Base-by-base conservation (phyloP, 176 grass and related monocot genomes). In the Bromus sterilis region DNA sequence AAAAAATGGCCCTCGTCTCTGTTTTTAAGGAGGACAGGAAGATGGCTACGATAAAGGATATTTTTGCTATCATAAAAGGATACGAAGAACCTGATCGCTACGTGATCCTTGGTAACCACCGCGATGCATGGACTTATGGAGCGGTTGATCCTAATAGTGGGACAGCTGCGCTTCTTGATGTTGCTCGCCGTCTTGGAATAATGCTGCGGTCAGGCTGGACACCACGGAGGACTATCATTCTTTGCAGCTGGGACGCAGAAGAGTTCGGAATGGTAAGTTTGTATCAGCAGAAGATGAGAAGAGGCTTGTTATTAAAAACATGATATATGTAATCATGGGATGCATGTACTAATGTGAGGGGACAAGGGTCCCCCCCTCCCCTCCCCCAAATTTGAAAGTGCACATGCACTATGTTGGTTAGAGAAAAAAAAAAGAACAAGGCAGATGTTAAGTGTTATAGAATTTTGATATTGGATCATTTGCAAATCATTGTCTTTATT, bases 191-290 rank as follows among this genome's bases (percentile, higher is more conserved):
- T 59, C 84, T 91, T 82, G 95, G 95, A 81, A 65, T 78, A 77
- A 91, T 98, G 86, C 66, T 98, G 70, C 83, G 37, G 36, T 89
- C 90, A 51, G 95, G 95, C 48, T 98, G 95, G 95, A 95, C 56
- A 81, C 92, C 92, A 73, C 86, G 79, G 82, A 91, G 95, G 84
- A 93, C 90, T 34, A 93, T 98, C 66, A 88, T 98, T 84, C 79
- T 98, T 69, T 95, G 87, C 82, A 98, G 95, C 56, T 98, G 95
- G 95, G 95, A 98, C 14, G 95, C 88, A 0, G 95, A 98, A 86
- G 95, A 98, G 74, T 98, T 98, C 84, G 95, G 95, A 80, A 98
- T 98, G 95, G 95, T 95, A 75, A 91, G 88, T 88, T n/a, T 12
- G 13, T 62, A n/a, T 44, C 3, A 3, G 76, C 73, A 13, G 83